Base-by-base conservation (phyloP, 2,329 filamentous ascomycete species). In the Trichoderma hamatum region DNA sequence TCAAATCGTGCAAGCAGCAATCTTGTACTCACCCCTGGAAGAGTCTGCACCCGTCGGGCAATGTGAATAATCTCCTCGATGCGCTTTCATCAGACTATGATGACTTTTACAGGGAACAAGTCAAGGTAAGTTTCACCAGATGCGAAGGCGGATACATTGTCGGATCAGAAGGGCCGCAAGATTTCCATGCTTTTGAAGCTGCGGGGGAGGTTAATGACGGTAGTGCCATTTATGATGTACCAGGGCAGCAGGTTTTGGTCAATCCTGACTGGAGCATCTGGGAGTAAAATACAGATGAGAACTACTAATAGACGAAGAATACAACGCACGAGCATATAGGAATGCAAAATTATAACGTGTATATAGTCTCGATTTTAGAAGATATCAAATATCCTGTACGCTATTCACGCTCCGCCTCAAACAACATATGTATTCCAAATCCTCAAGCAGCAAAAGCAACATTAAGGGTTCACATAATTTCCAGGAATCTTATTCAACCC, bases 1-100 rank as follows among this genome's bases (percentile, higher is more conserved):
- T 88, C 28, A 90, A 90, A 78, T 85, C 85, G 4, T 90, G 88
- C 77, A 84, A 85, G 73, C 85, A 82, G 10, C 72, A 79, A 11
- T 80, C 81, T 0, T 90, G 88, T 72, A 78, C 82, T 4, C 77
- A 83, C 28, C 88, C 88, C 0, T 90, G 88, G 88, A 78, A 78
- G 16, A 80, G 82, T 2, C 77, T 90, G 2, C 87, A 89, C 72
- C 87, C 87, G 0, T 77, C 76, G 1, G 85, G 84, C 0, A 74
- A 82, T 32, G 88, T 90, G 0, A 75, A 75, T 32, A 86, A 76
- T 28, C 76, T 90, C 2, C 74, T 75, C 0, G 85, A 88, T 64
- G 88, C 88, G 0, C 77, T 90, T 67, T 65, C 78, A 4, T 21
- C 73, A 0, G 73, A 73, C 0, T 89, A 83, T 52, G 86, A 90